Base-by-base conservation (phyloP, 129 eudicot genomes). In the Heracleum sosnowskyi region DNA sequence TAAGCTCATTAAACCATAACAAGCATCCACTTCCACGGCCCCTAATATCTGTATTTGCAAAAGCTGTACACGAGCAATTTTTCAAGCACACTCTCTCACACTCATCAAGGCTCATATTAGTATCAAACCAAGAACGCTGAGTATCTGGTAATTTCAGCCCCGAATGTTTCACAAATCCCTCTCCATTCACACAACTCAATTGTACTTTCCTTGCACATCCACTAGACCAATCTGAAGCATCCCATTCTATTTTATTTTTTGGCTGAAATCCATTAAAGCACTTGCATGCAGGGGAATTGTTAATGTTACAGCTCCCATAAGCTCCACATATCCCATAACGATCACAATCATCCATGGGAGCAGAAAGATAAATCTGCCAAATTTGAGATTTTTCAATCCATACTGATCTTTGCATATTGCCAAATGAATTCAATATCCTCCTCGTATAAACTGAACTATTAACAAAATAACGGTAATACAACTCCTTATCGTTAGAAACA, bases 11-110 rank as follows among this genome's bases (percentile, higher is more conserved):
- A 41, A 77, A 84, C 94, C 93, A 91, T 15, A 81, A 75, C 84
- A 89, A 83, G 79, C 95, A 91, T 53, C 97, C 93, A 18, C 82
- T 79, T 20, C 96, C 92, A 0, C 84, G 47, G 2, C 76, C 78
- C 9, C 83, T 78, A 18, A 83, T 69, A 78, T 85, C 83, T 9
- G 81, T 46, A 75, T 81, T 82, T 16, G 91, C 78, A 51, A 86
- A 91, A 18, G 89, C 93, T 4, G 74, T 35, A 76, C 97, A 91
- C 4, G 86, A 82, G 75, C 95, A 87, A 40, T 89, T 84, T 63
- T 40, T 83, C 80, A 73, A 73, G 84, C 97, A 89, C 22, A 55
- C 60, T 16, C 0, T 20, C 82, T 81, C 69, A 53, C 97, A 91
- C 26, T 91, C 86, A 11, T 11, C 76, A 4, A 86, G 78, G 17